These are phyloP conservation scores for Erythrobasidium yunnanense DNA, from an alignment of 768 basidiomycete genomes.

Conservation along the genomic window DNA sequence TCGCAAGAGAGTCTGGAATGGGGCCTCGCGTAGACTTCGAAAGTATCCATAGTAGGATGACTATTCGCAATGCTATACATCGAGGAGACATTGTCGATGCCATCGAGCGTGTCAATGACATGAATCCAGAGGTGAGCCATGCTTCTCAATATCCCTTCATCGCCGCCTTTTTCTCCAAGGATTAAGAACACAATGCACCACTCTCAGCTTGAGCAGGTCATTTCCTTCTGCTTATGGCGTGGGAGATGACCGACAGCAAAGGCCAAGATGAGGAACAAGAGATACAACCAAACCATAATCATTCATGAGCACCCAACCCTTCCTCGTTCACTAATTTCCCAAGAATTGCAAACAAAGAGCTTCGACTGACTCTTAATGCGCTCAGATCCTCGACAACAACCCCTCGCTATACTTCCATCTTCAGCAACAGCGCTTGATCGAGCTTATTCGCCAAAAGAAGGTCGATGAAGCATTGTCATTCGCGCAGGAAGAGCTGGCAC, in stretches of 20 bases:
- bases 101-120: constrained; percentile 84
- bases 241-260: constrained; percentile 34
- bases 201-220: constrained; percentile 33
- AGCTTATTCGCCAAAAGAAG: constrained; percentile 72
- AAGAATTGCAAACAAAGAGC: background rate
- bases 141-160: background rate
- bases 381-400: constrained; percentile 93
- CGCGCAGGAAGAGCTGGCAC: constrained; percentile 86
- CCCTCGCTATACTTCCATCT: constrained; percentile 86
- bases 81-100: constrained; percentile 91
- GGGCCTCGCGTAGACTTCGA: constrained; percentile 63
- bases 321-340: no score
- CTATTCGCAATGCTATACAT: constrained; percentile 84
- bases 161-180: background rate
- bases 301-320: background rate
- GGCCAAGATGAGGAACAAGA: constrained; percentile 35
- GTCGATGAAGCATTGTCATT: constrained; percentile 73
- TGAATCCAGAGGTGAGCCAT: constrained; percentile 82
- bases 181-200: constrained; percentile 37
- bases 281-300: constrained; percentile 4
- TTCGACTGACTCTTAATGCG: background rate
- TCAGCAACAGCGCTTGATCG: constrained; percentile 90
- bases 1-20: constrained; percentile 75
- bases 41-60: constrained; percentile 85
- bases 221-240: background rate